phyloP scores from a whole-genome alignment of 2,329 filamentous ascomycete species.

The Trichoderma harzianum region DNA sequence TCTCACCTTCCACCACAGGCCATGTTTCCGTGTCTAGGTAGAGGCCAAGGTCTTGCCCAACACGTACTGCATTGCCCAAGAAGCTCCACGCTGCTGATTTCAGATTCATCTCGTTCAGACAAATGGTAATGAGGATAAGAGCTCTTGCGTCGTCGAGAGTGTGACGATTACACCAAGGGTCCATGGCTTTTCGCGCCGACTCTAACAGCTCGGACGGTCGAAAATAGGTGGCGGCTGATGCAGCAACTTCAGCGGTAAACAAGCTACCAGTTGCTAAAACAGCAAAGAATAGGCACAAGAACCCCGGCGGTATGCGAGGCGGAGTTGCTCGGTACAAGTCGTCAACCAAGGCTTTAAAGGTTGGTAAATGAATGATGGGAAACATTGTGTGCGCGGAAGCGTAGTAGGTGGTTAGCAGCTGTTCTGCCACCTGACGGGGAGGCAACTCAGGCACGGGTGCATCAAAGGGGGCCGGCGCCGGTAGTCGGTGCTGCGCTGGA shows the following conservation, averaged over 20 bases:
- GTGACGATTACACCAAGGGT: slow-evolving; percentile 78
- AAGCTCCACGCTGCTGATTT: slow-evolving; percentile 83
- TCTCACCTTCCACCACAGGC: slow-evolving; percentile 75
- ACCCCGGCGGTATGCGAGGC: slow-evolving; percentile 58
- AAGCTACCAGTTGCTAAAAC: slow-evolving; percentile 80
- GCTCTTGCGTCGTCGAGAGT: slow-evolving; percentile 72
- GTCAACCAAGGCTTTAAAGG: slow-evolving; percentile 73
- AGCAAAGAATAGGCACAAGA: slow-evolving; percentile 77
- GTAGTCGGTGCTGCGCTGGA: slow-evolving; percentile 63
- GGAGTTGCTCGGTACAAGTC: slow-evolving; percentile 68
- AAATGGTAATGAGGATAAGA: slow-evolving; percentile 71
- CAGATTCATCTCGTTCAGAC: slow-evolving; percentile 79
- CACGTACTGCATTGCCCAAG: slow-evolving; percentile 74
- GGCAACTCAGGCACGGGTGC: slow-evolving; percentile 64
- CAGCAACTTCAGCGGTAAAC: slow-evolving; percentile 57
- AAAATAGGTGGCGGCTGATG: slow-evolving; percentile 48
- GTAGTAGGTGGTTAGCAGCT: slow-evolving; percentile 72
- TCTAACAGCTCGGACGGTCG: slow-evolving; percentile 65
- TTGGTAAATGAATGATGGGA: slow-evolving; percentile 85
- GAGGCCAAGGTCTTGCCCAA: slow-evolving; percentile 79
- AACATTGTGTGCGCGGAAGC: slow-evolving; percentile 73
- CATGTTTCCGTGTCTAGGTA: slow-evolving; percentile 72
- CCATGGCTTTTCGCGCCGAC: slow-evolving; percentile 63
- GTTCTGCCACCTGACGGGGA: slow-evolving; percentile 64
- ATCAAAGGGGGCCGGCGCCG: slow-evolving; percentile 47